These are phyloP conservation scores for Aspergillus floridensis DNA, from an alignment of 2,329 filamentous ascomycete species.

Conservation along the genomic window DNA sequence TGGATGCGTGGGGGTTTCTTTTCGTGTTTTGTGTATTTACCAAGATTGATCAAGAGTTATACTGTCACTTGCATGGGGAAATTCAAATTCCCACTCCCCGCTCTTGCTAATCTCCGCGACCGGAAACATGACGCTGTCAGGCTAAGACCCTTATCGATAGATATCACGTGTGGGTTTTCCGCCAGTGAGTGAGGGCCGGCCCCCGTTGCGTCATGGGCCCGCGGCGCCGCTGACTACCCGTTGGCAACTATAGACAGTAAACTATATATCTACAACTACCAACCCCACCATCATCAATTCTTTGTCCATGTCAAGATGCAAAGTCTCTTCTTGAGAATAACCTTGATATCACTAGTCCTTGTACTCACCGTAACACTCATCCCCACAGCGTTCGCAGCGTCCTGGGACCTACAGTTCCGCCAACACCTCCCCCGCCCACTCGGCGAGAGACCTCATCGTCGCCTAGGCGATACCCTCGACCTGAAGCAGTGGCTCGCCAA, in stretches of 20 bases:
- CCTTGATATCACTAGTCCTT: neutral
- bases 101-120: conserved; percentile 13
- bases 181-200: too few relatives aligned
- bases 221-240: neutral
- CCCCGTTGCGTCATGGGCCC: conserved; percentile 23
- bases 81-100: conserved; percentile 1
- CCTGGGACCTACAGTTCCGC: conserved; percentile 15
- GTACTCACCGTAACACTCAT: conserved; percentile 10
- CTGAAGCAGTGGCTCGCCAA: conserved; percentile 20
- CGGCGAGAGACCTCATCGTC: conserved; percentile 16
- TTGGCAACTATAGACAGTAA: neutral
- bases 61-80: too few relatives aligned
- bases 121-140: conserved; percentile 19
- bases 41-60: too few relatives aligned
- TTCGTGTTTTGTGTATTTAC: too few relatives aligned
- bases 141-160: conserved; percentile 26
- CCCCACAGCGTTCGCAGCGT: conserved; percentile 11
- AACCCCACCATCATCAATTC: neutral
- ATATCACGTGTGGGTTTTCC: conserved; percentile 16
- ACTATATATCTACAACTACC: neutral
- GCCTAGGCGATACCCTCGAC: conserved; percentile 11
- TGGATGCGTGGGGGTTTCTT: neutral
- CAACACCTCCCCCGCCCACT: conserved; percentile 22
- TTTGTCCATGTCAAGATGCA: conserved; percentile 8
- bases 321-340: neutral